Conservation (phyloP, 805 yeast genomes). For the Candida easanensis region DNA sequence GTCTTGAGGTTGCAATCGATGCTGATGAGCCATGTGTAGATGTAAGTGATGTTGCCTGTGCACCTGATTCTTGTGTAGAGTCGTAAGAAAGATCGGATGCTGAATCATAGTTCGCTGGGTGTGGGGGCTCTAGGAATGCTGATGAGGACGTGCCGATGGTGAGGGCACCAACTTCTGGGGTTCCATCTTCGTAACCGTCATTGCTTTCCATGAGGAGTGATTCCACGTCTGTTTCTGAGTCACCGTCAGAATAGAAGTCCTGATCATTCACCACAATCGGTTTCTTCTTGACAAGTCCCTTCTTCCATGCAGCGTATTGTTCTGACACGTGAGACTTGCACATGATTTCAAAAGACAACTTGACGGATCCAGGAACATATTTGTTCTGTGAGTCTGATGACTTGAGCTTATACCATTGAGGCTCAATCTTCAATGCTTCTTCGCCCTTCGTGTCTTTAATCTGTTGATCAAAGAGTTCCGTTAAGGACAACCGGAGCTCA, state of each 20-base stretch:
- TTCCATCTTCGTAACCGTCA: constrained; percentile 1
- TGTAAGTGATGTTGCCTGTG: background rate
- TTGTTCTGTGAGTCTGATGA: constrained; percentile 38
- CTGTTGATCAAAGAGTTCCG: constrained; percentile 17
- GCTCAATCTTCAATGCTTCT: constrained; percentile 13
- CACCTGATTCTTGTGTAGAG: background rate
- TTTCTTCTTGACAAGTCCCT: constrained; percentile 4
- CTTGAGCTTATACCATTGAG: constrained; percentile 45
- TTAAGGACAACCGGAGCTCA: constrained; percentile 25
- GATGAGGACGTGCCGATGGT: background rate
- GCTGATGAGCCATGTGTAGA: background rate
- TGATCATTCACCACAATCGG: constrained; percentile 23
- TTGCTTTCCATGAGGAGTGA: constrained; percentile 15
- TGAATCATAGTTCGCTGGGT: background rate
- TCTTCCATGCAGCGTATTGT: constrained; percentile 22
- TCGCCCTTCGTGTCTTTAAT: background rate
- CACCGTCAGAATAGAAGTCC: constrained; percentile 25
- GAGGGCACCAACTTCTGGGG: constrained; percentile 1
- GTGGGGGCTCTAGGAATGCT: background rate
- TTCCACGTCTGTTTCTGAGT: constrained; percentile 27
- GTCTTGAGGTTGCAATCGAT: background rate
- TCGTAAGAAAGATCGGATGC: constrained; percentile 4
- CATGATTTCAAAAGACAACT: constrained; percentile 40
- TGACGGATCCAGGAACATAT: constrained; percentile 48
- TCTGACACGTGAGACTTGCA: constrained; percentile 21